Evolutionary conservation across 768 basidiomycete species (phyloP).

Genomic region (Boletus huronensis): DNA sequence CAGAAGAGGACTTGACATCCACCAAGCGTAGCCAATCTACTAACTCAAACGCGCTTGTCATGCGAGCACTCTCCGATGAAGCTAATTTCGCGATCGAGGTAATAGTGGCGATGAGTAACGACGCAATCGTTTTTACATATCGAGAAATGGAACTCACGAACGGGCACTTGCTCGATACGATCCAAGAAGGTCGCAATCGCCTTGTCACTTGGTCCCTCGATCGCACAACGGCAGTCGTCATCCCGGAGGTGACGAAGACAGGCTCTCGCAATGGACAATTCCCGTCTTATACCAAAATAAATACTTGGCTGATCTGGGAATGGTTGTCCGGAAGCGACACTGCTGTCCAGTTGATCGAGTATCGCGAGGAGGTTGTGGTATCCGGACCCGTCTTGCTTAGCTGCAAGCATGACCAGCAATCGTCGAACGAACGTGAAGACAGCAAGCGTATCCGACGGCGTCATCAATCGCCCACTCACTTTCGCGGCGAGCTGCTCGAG

Average conservation of each 20-base stretch:
- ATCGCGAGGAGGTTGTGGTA: slow-evolving; percentile 33
- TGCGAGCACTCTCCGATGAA: slow-evolving; percentile 31
- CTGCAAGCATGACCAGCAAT: slow-evolving; percentile 53
- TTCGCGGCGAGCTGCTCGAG: slow-evolving; percentile 77
- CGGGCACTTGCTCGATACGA: slow-evolving; percentile 38
- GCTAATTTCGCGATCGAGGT: slow-evolving; percentile 32
- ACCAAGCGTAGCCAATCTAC: slow-evolving; percentile 62
- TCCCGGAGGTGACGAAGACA: slow-evolving; percentile 34
- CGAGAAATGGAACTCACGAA: slow-evolving; percentile 40
- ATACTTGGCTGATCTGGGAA: slow-evolving; percentile 36
- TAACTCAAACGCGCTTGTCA: slow-evolving; percentile 47
- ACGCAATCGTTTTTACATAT: background rate
- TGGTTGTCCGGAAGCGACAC: slow-evolving; percentile 29
- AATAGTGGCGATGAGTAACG: background rate
- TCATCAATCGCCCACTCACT: slow-evolving; percentile 48
- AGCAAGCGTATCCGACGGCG: slow-evolving; percentile 60
- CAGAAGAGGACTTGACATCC: slow-evolving; percentile 30
- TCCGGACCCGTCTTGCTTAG: slow-evolving; percentile 47
- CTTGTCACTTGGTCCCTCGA: background rate
- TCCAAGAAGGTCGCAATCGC: slow-evolving; percentile 43
- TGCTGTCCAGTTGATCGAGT: slow-evolving; percentile 36
- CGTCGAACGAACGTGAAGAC: slow-evolving; percentile 62
- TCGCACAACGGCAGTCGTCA: background rate
- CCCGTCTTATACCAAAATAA: slow-evolving; percentile 41
- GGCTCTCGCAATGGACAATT: slow-evolving; percentile 40